Percentiles rank a stretch among this genome's conserved stretches.
phyloP scores from a whole-genome alignment of 805 yeast genomes.

The Nakazawaea holstii region DNA sequence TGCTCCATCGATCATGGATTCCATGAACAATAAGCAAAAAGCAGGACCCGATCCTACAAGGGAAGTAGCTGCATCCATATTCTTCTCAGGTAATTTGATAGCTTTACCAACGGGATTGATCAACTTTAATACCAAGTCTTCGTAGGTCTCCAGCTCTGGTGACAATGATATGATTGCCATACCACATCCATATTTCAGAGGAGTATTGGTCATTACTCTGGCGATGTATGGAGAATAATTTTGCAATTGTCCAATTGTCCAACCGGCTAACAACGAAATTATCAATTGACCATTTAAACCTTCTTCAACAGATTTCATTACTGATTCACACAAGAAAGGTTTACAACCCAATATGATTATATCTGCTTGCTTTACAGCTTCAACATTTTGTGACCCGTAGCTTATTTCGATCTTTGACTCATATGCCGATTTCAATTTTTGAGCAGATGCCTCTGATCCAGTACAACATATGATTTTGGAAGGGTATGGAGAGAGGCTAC shows the following conservation, averaged over 20 bases:
- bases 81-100: constrained; percentile 72
- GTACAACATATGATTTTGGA: constrained; percentile 75
- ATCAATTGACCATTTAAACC: constrained; percentile 51
- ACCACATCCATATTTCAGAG: constrained; percentile 89
- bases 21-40: constrained; percentile 82
- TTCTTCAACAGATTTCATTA: constrained; percentile 45
- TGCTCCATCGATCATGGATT: constrained; percentile 91
- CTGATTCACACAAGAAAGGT: constrained; percentile 70
- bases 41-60: constrained; percentile 98
- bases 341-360: constrained; percentile 81
- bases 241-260: constrained; percentile 68
- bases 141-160: constrained; percentile 34
- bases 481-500: constrained; percentile 53
- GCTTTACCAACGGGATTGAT: constrained; percentile 65
- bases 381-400: constrained; percentile 40
- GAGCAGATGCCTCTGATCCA: constrained; percentile 45
- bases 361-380: constrained; percentile 60
- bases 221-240: constrained; percentile 57
- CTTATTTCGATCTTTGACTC: constrained; percentile 49
- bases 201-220: constrained; percentile 97
- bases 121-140: constrained; percentile 43
- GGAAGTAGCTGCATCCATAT: constrained; percentile 95
- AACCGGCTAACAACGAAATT: constrained; percentile 88
- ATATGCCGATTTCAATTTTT: constrained; percentile 42
- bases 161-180: constrained; percentile 90